phyloP scores from a whole-genome alignment of 2,329 filamentous ascomycete genomes.

The Daldinia sp. region DNA sequence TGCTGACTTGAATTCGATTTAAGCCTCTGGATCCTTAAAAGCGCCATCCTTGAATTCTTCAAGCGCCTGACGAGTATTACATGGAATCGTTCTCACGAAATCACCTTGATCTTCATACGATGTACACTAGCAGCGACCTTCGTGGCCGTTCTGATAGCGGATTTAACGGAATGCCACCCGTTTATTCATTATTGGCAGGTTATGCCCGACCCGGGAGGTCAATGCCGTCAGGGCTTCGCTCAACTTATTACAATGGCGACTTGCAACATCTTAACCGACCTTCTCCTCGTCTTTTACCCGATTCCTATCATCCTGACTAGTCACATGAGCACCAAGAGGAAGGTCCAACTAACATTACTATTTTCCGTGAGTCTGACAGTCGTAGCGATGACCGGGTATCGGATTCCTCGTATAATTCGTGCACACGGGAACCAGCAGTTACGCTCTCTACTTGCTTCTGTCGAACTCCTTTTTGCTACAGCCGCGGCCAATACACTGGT shows the following conservation, averaged over 20 bases:
- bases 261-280: conserved; percentile 87
- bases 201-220: conserved; percentile 82
- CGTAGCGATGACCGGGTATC: conserved; percentile 80
- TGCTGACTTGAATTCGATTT: conserved; percentile 42
- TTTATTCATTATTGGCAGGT: conserved; percentile 82
- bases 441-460: conserved; percentile 85
- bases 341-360: conserved; percentile 78
- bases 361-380: conserved; percentile 87
- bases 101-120: conserved; percentile 75
- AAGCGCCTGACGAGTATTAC: conserved; percentile 82
- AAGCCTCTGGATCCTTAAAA: conserved; percentile 92
- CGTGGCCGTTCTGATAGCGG: conserved; percentile 79
- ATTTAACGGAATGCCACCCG: conserved; percentile 83
- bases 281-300: conserved; percentile 86
- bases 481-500: conserved; percentile 88
- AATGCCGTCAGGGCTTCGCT: conserved; percentile 85
- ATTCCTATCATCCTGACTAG: conserved; percentile 87
- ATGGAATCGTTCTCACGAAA: conserved; percentile 80
- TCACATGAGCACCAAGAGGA: conserved; percentile 78
- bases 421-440: conserved; percentile 80
- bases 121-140: conserved; percentile 82
- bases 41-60: conserved; percentile 90
- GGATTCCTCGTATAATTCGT: conserved; percentile 79
- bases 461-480: conserved; percentile 89
- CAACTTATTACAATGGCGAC: conserved; percentile 91